Evolutionary conservation across 805 yeast species (phyloP), one percentile per base, ranked within the genome.

Genomic region (Metschnikowia corniflorae): DNA sequence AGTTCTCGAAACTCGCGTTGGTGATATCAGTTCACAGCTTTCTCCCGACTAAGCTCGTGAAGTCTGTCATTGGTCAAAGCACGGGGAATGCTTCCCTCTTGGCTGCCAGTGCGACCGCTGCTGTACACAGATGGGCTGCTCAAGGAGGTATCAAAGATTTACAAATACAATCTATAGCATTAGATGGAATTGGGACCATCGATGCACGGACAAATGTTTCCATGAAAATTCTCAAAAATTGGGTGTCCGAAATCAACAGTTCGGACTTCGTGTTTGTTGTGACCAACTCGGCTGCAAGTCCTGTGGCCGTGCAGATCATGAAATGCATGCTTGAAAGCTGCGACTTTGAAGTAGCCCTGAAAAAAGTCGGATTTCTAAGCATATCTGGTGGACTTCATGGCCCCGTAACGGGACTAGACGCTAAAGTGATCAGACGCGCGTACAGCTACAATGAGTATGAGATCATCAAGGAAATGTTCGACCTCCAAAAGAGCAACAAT

Each of bases 131-230:
- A n/a, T 65, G 70, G 70, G 30, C 46, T 7, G 37, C 46, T 5
- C 30, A 43, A 5, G 42, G 46, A 7, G 33, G 29, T 3, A 12
- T 29, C 5, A 16, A 24, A 8, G 17, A 37, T 29, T 20, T 37
- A 18, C 58, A 57, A 10, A 57, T 67, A 8, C 57, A 60, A 26
- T 56, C 68, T 0, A 64, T 68, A 23, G 63, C 70, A 5, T 49
- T 68, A 7, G 73, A 68, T 33, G 71, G 73, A 1, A 59, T 58
- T 33, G 72, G 72, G 5, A 54, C 50, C 18, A 54, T 63, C 13
- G 44, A 46, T 6, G 58, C 58, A 9, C 40, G 71, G 27, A 61
- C 54, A 5, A 49, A 51, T 7, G 44, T 51, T 26, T 49, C 60
- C 24, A 33, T 50, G 12, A 37, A 46, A 28, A 39, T 68, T 7